Evolutionary conservation across 176 grass and related monocot species (phyloP).

Genomic region (Aegilops bicornis): DNA sequence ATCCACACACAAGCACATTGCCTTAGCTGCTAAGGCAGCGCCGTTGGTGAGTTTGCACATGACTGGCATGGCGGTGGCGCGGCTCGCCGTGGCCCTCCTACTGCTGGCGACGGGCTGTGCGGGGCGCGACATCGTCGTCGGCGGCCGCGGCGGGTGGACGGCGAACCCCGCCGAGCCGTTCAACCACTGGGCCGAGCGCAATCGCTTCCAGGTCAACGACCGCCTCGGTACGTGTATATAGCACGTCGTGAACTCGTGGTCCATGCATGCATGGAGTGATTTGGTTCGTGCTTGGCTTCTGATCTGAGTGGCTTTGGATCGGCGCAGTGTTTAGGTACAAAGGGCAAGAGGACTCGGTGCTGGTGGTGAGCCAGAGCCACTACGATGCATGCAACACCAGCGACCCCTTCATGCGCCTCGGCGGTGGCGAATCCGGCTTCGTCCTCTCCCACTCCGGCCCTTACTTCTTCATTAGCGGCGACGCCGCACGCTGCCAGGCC

Average conservation of each 20-base stretch:
- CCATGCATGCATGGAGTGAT: neutral
- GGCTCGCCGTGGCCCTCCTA: neutral
- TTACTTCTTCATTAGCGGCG: conserved; percentile 72
- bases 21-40: too few species aligned
- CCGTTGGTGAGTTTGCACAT: neutral
- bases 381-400: conserved; percentile 70
- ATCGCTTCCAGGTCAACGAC: conserved; percentile 83
- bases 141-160: conserved; percentile 59
- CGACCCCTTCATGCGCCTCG: conserved; percentile 31
- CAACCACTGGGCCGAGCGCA: conserved; percentile 73
- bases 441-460: conserved; percentile 41
- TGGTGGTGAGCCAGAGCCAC: conserved; percentile 57
- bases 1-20: neutral
- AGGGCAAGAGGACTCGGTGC: conserved; percentile 43
- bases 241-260: neutral
- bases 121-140: conserved; percentile 58
- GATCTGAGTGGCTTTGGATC: neutral
- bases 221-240: conserved; percentile 41
- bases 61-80: conserved; percentile 10
- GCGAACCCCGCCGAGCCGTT: conserved; percentile 41
- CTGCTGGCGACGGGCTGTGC: neutral
- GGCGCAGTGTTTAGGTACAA: conserved; percentile 68
- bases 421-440: conserved; percentile 51
- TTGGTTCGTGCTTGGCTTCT: neutral
- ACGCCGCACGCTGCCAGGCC: conserved; percentile 40